phyloP scores from a whole-genome alignment of 2,329 filamentous ascomycete genomes.

The Hypoxylon sp. region DNA sequence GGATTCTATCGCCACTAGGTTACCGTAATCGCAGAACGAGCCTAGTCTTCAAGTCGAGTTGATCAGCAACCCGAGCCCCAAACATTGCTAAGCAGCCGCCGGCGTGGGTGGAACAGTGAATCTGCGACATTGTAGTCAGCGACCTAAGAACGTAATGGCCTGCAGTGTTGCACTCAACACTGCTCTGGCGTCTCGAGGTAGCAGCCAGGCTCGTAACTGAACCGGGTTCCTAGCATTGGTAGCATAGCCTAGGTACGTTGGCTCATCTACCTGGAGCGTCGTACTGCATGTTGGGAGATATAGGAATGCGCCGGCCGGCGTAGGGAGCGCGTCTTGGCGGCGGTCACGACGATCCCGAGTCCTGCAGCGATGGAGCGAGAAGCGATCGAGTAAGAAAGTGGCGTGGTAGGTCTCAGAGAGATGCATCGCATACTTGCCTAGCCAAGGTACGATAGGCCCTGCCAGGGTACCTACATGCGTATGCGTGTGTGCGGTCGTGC shows the following conservation, averaged over 20 bases:
- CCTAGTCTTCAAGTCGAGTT: background rate
- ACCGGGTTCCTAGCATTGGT: slow-evolving; percentile 17
- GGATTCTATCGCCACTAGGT: background rate
- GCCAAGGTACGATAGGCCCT: background rate
- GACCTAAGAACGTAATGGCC: too few species aligned
- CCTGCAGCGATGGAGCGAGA: slow-evolving; percentile 19
- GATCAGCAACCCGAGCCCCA: background rate
- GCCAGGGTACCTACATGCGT: background rate
- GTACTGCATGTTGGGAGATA: slow-evolving; percentile 21
- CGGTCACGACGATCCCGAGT: slow-evolving; percentile 29
- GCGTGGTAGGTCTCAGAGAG: slow-evolving; percentile 22
- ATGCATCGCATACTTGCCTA: slow-evolving; percentile 3
- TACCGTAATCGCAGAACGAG: background rate
- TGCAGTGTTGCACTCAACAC: slow-evolving; percentile 10
- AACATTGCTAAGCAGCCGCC: background rate
- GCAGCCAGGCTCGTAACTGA: background rate
- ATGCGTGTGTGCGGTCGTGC: background rate
- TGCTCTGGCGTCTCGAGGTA: slow-evolving; percentile 2
- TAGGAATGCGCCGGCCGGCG: slow-evolving; percentile 21
- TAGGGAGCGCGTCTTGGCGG: slow-evolving; percentile 18
- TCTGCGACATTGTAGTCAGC: background rate
- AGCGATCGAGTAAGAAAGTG: slow-evolving; percentile 15
- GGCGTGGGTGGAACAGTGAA: background rate
- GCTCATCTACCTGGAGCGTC: slow-evolving; percentile 11
- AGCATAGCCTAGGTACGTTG: slow-evolving; percentile 5